A percentile compares a stretch with the other conserved stretches of the same genome.
Evolutionary conservation across 805 yeast genomes (phyloP).

Genomic region (Candida lessepsii): DNA sequence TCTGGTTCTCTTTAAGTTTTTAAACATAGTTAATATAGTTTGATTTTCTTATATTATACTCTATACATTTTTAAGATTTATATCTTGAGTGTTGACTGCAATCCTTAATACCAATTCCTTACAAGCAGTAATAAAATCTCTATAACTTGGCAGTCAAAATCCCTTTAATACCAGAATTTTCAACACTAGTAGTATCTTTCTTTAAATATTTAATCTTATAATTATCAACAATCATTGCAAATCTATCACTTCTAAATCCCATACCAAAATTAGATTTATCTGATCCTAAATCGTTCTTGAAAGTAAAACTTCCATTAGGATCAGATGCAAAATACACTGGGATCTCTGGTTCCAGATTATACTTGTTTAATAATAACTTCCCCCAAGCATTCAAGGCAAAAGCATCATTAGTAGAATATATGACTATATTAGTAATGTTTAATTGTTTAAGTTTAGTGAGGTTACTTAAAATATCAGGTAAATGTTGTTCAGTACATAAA

Average conservation of each 20-base stretch:
- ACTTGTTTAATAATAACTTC: constrained; percentile 33
- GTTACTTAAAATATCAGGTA: constrained; percentile 37
- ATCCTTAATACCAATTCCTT: too few relatives aligned
- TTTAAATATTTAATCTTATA: constrained; percentile 29
- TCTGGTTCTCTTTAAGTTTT: constrained; percentile 49
- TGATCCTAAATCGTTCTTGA: constrained; percentile 26
- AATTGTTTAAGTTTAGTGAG: constrained; percentile 28
- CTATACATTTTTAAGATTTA: too few relatives aligned
- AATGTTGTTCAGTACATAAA: constrained; percentile 44
- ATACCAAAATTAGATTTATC: constrained; percentile 37
- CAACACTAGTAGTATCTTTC: constrained; percentile 27
- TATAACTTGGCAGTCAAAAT: constrained; percentile 35
- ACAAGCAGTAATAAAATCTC: background rate
- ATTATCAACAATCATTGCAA: constrained; percentile 35
- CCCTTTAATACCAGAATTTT: constrained; percentile 37
- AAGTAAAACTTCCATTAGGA: constrained; percentile 36
- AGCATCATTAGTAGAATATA: constrained; percentile 43
- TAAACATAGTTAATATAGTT: background rate
- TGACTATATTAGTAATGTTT: constrained; percentile 30
- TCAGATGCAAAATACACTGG: constrained; percentile 40
- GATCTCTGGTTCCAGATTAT: constrained; percentile 20
- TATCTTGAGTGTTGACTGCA: too few relatives aligned
- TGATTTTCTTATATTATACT: background rate
- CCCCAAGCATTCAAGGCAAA: constrained; percentile 47
- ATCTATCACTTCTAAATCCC: constrained; percentile 40